Percentiles rank a stretch among this genome's conserved stretches.
phyloP scores from a whole-genome alignment of 108 stramenopile genomes.

The Aureococcus anophagefferens region DNA sequence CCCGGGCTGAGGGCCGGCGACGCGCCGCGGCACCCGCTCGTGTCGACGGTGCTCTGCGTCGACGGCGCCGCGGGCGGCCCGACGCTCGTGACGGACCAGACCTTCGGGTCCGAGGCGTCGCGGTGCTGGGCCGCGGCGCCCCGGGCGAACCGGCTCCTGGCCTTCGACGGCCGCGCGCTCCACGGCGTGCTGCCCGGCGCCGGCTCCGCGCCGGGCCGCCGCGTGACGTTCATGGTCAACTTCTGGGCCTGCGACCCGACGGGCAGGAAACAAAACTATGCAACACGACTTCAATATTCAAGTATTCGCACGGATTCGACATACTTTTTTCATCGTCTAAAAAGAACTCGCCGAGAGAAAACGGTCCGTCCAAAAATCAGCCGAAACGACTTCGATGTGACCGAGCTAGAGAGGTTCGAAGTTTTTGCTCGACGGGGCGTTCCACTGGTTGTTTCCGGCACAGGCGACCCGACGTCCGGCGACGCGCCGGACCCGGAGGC shows the following conservation, averaged over 20 bases:
- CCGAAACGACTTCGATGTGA: too few relatives aligned
- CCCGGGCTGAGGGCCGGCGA: slow-evolving; percentile 34
- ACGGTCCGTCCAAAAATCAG: too few relatives aligned
- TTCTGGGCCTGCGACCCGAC: not conserved
- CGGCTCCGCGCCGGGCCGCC: slow-evolving; percentile 16
- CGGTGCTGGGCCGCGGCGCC: not conserved
- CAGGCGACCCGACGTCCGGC: too few relatives aligned
- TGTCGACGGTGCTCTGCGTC: not conserved
- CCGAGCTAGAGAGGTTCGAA: too few relatives aligned
- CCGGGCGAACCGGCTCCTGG: not conserved
- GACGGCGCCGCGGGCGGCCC: not conserved
- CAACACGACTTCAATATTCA: too few relatives aligned
- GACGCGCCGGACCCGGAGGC: too few relatives aligned
- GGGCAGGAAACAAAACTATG: too few relatives aligned
- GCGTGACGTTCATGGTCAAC: not conserved
- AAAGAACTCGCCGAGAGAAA: too few relatives aligned
- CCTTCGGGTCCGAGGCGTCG: not conserved
- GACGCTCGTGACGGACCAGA: not conserved
- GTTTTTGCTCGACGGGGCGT: too few relatives aligned
- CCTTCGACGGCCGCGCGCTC: not conserved
- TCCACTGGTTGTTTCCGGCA: too few relatives aligned
- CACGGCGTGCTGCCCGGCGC: not conserved
- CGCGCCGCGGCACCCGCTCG: slow-evolving; percentile 1
- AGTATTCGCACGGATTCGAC: too few relatives aligned
- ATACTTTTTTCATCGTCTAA: too few relatives aligned